Evolutionary conservation across 805 yeast species (phyloP).

Genomic region (Wickerhamiella cacticola): DNA sequence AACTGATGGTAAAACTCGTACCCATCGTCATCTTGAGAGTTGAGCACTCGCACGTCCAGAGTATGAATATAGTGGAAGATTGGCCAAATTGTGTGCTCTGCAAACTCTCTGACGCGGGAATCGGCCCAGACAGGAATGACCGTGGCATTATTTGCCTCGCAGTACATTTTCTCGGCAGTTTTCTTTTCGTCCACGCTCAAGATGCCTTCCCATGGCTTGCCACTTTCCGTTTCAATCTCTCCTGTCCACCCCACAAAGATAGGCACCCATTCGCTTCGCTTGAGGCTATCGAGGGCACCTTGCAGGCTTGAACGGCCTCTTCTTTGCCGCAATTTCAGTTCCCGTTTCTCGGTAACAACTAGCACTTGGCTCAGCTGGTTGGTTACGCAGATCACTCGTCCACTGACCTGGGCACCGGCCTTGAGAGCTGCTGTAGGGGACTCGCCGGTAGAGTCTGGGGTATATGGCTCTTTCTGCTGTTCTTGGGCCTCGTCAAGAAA

Average conservation of each 20-base stretch:
- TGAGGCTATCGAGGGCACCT: constrained; percentile 52
- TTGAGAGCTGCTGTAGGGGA: constrained; percentile 18
- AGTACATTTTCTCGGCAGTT: constrained; percentile 35
- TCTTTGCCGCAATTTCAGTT: constrained; percentile 39
- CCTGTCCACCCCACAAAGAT: constrained; percentile 94
- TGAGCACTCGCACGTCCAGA: constrained; percentile 15
- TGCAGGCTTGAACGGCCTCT: constrained; percentile 80
- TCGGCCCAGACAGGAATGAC: constrained; percentile 69
- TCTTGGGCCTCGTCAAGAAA: constrained; percentile 12
- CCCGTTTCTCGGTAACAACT: constrained; percentile 30
- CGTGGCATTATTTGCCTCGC: constrained; percentile 20
- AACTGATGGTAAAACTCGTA: constrained; percentile 78
- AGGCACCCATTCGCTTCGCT: constrained; percentile 68
- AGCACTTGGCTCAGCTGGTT: constrained; percentile 58
- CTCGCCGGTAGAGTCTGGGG: constrained; percentile 15
- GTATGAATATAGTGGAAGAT: constrained; percentile 79
- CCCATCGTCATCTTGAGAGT: constrained; percentile 54
- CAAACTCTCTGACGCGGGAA: constrained; percentile 67
- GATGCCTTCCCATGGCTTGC: constrained; percentile 23
- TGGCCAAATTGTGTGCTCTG: constrained; percentile 89
- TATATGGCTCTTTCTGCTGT: neutral
- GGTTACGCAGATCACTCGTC: constrained; percentile 56
- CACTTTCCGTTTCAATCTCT: constrained; percentile 40
- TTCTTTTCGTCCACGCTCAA: constrained; percentile 45
- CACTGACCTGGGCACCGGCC: constrained; percentile 34